Evolutionary conservation across 257 asterid species (phyloP), one percentile per base, ranked within the genome.

Genomic region (Coffea eugenioides): DNA sequence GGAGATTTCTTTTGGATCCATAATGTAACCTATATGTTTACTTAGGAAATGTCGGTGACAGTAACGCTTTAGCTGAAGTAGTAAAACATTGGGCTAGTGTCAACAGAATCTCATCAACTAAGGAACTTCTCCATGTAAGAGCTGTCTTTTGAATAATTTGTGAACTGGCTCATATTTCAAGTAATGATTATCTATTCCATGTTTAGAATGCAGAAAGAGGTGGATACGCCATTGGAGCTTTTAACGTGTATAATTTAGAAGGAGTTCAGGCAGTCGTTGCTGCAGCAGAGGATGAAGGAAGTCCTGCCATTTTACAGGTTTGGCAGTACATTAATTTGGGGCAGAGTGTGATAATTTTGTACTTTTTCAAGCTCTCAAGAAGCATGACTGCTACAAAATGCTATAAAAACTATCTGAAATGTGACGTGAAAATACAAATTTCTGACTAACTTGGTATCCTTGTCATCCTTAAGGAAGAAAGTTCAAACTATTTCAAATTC

Each of bases 261-360:
- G 99, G 99, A 80, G 86, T 95, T 80, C 90, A 90, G 85, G 97
- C 97, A 85, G 99, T 95, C 84, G 93, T 95, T 83, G 85, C 98
- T 85, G 98, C 98, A 61, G 99, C 98, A 31, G 98, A 95, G 88
- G 95, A 90, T 79, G 90, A 89, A 84, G 81, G 72, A 57, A 95
- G 99, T 84, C 98, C 98, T 71, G 98, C 99, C 83, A 95, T 95
- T 80, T 88, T 95, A 86, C 99, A 95, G 99, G 99, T 95, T 75
- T 77, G 41, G 31, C 69, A 74, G 78, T 76, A 39, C 46, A 66
- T 20, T 12, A 82, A 41, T 5, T 68, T 80, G 18, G 15, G 67
- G 71, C 41, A 36, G 80, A 27, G 65, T 18, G 36, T 34, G 21
- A 54, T 57, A 7, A 56, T 75, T 65, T 80, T 51, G 34, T 6